Evolutionary conservation across 306 rosid species (phyloP), one percentile per base, ranked within the genome.

Genomic region (Cicer chorassanicum): DNA sequence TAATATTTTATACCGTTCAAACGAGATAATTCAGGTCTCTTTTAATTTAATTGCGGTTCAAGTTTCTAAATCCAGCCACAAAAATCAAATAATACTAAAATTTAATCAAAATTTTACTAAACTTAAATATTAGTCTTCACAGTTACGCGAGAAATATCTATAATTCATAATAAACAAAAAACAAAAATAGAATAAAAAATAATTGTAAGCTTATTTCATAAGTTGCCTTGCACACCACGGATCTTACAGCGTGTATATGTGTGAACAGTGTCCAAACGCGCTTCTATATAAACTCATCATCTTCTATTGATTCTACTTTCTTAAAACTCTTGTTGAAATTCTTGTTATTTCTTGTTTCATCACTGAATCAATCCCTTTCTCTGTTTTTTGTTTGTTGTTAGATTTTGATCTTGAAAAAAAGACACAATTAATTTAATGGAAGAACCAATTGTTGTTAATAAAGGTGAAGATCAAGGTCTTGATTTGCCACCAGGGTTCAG

Each of bases 401-500:
- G 6, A 19, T 38, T 13, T 70, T 48, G 43, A 54, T 70, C 57
- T 80, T 46, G 34, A 61, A 49, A 68, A 42, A 24, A 24, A 24
- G 4, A 2, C 4, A 24, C 2, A 24, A 54, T 53, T 7, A 16
- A 7, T 51, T 29, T 2, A 29, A 86, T 85, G 91, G 91, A 88
- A 72, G 90, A 85, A 16, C 85, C 81, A 7, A 39, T 84, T 9
- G 88, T 89, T 15, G 80, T 81, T 74, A 89, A 86, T 83, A 83
- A 82, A 67, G 83, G 80, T 2, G 86, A 75, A 15, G 88, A 84
- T 6, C 71, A 65, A 34, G 79, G 83, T 45, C 80, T 86, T 45
- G 89, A 85, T 79, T 85, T 94, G 82, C 99, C 99, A 12, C 97
- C 99, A 0, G 99, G 99, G 0, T 94, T 92, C 81, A 86, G 99